Conservation (phyloP, 192 early-diverging fungal species). For the Lobosporangium transversale region DNA sequence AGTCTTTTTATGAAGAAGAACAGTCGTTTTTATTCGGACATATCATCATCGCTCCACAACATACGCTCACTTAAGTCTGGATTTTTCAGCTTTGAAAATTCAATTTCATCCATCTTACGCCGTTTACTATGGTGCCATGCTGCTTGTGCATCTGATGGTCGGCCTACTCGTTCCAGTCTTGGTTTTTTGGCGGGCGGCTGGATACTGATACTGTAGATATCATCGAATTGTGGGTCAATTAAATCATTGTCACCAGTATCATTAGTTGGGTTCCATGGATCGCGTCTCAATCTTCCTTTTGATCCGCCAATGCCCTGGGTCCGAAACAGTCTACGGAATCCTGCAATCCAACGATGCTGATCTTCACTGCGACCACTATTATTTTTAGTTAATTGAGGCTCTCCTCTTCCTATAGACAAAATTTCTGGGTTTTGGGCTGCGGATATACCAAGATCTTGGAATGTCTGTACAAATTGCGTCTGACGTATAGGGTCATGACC, state of each 20-base stretch:
- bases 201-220: constrained; percentile 48
- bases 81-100: constrained; percentile 29
- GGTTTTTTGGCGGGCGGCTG: constrained; percentile 41
- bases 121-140: constrained; percentile 45
- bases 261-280: neutral
- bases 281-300: neutral
- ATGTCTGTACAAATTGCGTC: constrained; percentile 33
- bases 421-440: constrained; percentile 9
- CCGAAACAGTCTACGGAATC: constrained; percentile 37
- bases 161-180: constrained; percentile 31
- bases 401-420: neutral
- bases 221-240: constrained; percentile 42
- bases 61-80: neutral
- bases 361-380: neutral
- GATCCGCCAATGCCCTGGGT: constrained; percentile 8
- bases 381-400: neutral
- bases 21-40: constrained; percentile 27
- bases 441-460: constrained; percentile 43
- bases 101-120: constrained; percentile 23
- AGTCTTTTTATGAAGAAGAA: neutral
- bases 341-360: constrained; percentile 47
- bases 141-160: constrained; percentile 34
- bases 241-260: constrained; percentile 19
- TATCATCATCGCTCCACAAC: constrained; percentile 37
- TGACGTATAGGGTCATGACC: constrained; percentile 43